Conservation (phyloP, 2,329 filamentous ascomycete genomes). For the Cytospora schulzeri region DNA sequence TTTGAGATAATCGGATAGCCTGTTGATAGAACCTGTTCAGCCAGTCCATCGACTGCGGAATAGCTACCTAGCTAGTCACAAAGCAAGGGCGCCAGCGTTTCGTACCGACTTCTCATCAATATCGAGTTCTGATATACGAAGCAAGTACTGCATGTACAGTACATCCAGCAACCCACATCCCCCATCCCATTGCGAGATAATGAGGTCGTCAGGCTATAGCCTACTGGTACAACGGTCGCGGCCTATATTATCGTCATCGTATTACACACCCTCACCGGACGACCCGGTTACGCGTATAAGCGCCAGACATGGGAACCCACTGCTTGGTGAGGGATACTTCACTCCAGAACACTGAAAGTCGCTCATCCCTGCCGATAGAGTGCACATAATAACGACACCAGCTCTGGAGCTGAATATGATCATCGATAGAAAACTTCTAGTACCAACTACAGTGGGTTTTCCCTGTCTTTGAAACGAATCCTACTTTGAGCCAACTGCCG, state of each 20-base stretch:
- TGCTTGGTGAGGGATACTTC: not conserved
- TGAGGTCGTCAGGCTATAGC: not conserved
- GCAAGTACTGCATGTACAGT: not conserved
- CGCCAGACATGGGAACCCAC: not conserved
- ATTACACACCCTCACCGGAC: constrained; percentile 10
- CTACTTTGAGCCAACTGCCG: constrained; percentile 11
- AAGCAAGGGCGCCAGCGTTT: not conserved
- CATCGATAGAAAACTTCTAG: constrained; percentile 6
- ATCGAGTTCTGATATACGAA: constrained; percentile 9
- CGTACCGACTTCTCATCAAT: not conserved
- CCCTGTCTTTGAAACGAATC: not conserved
- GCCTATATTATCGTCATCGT: constrained; percentile 13
- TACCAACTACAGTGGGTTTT: not conserved
- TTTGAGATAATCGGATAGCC: not conserved
- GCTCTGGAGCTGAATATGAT: not conserved
- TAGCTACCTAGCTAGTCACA: too few relatives aligned
- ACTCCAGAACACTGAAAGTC: not conserved
- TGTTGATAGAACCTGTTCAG: not conserved
- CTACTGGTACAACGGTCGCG: constrained; percentile 7
- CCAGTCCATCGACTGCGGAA: not conserved
- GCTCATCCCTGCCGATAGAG: not conserved
- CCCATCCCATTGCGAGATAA: not conserved
- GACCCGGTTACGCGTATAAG: constrained; percentile 25
- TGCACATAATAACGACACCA: not conserved
- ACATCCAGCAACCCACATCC: not conserved